phyloP scores from a whole-genome alignment of 148 eudicot genomes.

The Chenopodium formosanum region DNA sequence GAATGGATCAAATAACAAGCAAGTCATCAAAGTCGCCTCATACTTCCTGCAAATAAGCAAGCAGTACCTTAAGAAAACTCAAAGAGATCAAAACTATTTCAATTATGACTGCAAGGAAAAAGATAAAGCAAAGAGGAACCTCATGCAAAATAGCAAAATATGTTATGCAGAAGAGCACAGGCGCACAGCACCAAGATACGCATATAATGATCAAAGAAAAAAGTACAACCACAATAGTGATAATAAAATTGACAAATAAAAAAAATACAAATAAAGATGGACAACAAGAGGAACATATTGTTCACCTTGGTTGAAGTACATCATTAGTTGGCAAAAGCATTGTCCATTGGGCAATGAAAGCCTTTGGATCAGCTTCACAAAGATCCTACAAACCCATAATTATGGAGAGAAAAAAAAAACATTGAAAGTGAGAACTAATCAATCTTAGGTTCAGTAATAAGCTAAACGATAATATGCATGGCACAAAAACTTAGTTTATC shows the following conservation, averaged over 20 bases:
- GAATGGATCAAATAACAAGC: conserved; percentile 85
- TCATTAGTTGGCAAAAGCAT: conserved; percentile 92
- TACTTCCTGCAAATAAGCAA: conserved; percentile 54
- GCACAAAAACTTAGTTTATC: neutral
- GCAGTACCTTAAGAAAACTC: conserved; percentile 4
- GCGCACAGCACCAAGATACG: neutral
- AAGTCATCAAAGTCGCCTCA: conserved; percentile 82
- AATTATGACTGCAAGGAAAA: neutral
- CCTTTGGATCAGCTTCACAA: conserved; percentile 90
- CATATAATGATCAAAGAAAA: neutral
- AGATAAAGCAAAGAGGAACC: neutral
- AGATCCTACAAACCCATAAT: conserved; percentile 62
- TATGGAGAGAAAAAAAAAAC: conserved; percentile 8
- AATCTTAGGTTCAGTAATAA: neutral
- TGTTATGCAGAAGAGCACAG: neutral
- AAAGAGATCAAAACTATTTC: neutral
- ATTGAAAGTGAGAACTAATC: neutral
- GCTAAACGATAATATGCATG: conserved; percentile 8
- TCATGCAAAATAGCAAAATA: neutral
- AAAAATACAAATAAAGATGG: conserved; percentile 1
- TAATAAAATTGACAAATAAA: neutral
- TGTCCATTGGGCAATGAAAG: conserved; percentile 82
- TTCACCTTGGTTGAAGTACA: conserved; percentile 83
- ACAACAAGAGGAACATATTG: neutral
- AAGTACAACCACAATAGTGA: neutral